Base-by-base conservation (phyloP, 2,329 filamentous ascomycete genomes). In the Aureobasidium zeae region DNA sequence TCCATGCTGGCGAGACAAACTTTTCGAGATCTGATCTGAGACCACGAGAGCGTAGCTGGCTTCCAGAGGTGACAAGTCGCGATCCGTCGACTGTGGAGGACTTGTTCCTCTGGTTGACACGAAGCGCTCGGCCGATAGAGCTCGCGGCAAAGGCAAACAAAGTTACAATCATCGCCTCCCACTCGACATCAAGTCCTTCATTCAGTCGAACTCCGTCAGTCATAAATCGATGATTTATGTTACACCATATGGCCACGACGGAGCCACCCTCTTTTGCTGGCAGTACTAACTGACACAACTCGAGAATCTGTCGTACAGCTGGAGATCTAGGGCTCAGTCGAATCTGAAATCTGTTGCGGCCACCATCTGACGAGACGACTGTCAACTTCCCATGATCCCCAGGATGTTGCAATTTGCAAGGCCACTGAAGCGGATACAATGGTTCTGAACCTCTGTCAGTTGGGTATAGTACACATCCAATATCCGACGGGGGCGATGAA, bases 181-280 rank as follows among this genome's bases (percentile, higher is more conserved):
- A 37, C 15, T 50, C 48, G 5, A 48, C 16, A 22, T 31, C 22
- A 6, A 34, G 24, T 13, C 20, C 37, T 19, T 19, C 26, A 10
- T 19, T 24, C 8, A 24, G 17, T 5, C 31, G 28, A 11, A 30
- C 9, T 12, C 45, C 28, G 15, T 42, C 36, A 7, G 16, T 13
- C n/a, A 17, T 16, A 10, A 50, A 32, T 8, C 25, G 29, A 31
- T 36, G 12, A 36, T 44, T 29, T 25, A 46, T 44, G 38, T 36
- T 47, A 46, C 56, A 60, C 59, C 59, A 63, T 2, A 53, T 46
- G 19, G 47, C 48, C 3, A 49, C 49, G 8, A 61, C 37, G 4
- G 39, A 29, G 13, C 49, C 36, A n/a, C 53, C 52, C 21, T 55
- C 45, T 13, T 45, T 39, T 12, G 48, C 41, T 7, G 53, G 53